These are phyloP conservation scores for Apiospora koreana DNA, from an alignment of 2,329 filamentous ascomycete genomes.

Conservation along the genomic window DNA sequence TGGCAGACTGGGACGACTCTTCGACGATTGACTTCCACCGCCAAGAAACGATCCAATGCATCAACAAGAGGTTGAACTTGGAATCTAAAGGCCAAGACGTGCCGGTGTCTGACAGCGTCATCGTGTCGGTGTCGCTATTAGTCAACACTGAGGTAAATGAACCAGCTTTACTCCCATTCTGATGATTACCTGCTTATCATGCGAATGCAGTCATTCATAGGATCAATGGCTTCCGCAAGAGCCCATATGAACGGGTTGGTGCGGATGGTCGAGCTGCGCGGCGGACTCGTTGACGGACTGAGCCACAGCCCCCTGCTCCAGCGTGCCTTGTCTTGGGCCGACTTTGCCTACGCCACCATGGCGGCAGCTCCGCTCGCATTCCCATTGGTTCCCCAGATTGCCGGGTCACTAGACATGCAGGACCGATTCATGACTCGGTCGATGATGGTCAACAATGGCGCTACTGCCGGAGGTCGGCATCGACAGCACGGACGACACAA, in stretches of 20 bases:
- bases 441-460: slow-evolving; percentile 22
- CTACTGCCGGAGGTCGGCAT: neutral
- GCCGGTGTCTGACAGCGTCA: slow-evolving; percentile 34
- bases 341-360: slow-evolving; percentile 35
- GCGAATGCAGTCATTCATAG: slow-evolving; percentile 28
- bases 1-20: slow-evolving; percentile 34
- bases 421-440: slow-evolving; percentile 29
- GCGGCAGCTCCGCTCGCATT: slow-evolving; percentile 30
- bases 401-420: slow-evolving; percentile 28
- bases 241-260: slow-evolving; percentile 34
- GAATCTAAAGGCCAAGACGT: slow-evolving; percentile 30
- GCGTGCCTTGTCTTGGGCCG: slow-evolving; percentile 34
- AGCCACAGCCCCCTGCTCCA: slow-evolving; percentile 32
- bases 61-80: slow-evolving; percentile 33
- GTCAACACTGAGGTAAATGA: slow-evolving; percentile 32
- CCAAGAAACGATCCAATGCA: slow-evolving; percentile 33
- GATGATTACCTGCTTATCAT: neutral
- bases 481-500: slow-evolving; percentile 16
- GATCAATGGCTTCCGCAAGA: slow-evolving; percentile 29
- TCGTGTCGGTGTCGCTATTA: slow-evolving; percentile 33
- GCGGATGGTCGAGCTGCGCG: slow-evolving; percentile 33
- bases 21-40: slow-evolving; percentile 36
- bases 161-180: neutral
- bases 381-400: slow-evolving; percentile 31
- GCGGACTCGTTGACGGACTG: slow-evolving; percentile 32